Base-by-base conservation (phyloP, 805 yeast species). In the Torulaspora indica region DNA sequence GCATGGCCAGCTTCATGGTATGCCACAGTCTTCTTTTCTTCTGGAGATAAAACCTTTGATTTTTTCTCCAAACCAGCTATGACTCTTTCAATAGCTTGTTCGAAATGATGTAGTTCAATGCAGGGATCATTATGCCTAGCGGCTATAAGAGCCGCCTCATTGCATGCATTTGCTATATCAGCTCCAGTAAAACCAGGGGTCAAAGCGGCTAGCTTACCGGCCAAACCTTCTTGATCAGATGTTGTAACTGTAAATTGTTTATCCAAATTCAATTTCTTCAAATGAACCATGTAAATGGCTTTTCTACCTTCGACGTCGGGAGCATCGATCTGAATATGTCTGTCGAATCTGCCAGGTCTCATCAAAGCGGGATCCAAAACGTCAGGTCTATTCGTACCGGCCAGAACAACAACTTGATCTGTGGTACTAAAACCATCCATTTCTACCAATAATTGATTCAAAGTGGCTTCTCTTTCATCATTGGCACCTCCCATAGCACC, bases 1-100 rank as follows among this genome's bases (percentile, higher is more conserved):
- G 97, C 97, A 64, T 89, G 97, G 0, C 97, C 97, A 1, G 97
- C 97, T 68, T 89, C 97, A 66, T 89, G 97, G 62, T 85, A 89
- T 0, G 96, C 96, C 39, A 89, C 96, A 25, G 85, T 78, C 53
- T 72, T 78, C 71, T 87, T 85, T 65, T 90, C 95, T 28, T 83
- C 86, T 8, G 82, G 81, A 5, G 86, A 79, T 41, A 89, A 71
- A 7, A 90, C 80, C 61, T 82, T 78, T 0, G 93, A 79, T 61
- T 86, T 86, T 67, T 84, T 83, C 63, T 89, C 96, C 36, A 90
- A 70, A n/a, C 97, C 97, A 8, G 95, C 96, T 68, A 89, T 81
- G 38, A 89, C 96, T 60, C 96, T 79, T 67, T 90, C 97, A 62
- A 89, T 86, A 17, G 96, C 96, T 63, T 78, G 83, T 65, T 89